A percentile compares a stretch with the other conserved stretches of the same genome.
Evolutionary conservation across 1,284 basidiomycete genomes (phyloP).

Genomic region (Fomitopsis betulina): DNA sequence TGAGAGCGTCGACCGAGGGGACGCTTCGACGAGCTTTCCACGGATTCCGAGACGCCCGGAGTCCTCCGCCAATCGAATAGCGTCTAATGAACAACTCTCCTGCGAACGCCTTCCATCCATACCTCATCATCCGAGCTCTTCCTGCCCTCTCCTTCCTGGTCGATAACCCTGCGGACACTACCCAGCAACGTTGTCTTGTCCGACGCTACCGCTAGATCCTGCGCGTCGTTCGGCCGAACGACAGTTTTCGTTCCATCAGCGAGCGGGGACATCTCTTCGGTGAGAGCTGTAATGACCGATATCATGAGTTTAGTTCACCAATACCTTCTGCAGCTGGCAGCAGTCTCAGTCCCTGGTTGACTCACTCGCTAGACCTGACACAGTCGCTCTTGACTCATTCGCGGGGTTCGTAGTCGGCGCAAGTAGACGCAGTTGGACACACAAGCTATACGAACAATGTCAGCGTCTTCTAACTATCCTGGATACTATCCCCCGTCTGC

Average conservation of each 20-base stretch:
- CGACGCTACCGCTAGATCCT: neutral
- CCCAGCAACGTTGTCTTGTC: neutral
- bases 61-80: neutral
- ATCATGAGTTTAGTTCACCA: neutral
- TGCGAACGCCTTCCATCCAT: neutral
- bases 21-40: too few relatives aligned
- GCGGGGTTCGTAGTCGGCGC: neutral
- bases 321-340: neutral
- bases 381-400: neutral
- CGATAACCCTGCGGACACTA: neutral
- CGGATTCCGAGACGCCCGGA: neutral
- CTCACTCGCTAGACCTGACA: neutral
- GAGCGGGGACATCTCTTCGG: neutral
- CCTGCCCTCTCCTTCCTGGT: neutral
- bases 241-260: neutral
- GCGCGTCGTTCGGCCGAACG: neutral
- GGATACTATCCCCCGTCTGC: conserved; percentile 31
- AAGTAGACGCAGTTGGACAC: neutral
- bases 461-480: conserved; percentile 32
- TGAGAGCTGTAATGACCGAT: neutral
- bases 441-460: conserved; percentile 12
- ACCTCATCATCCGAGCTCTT: neutral
- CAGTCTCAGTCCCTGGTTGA: neutral
- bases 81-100: neutral
- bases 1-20: too few relatives aligned